These are phyloP conservation scores for Stachybotrys chlorohalonatus DNA, from an alignment of 2,329 filamentous ascomycete genomes.

Conservation along the genomic window DNA sequence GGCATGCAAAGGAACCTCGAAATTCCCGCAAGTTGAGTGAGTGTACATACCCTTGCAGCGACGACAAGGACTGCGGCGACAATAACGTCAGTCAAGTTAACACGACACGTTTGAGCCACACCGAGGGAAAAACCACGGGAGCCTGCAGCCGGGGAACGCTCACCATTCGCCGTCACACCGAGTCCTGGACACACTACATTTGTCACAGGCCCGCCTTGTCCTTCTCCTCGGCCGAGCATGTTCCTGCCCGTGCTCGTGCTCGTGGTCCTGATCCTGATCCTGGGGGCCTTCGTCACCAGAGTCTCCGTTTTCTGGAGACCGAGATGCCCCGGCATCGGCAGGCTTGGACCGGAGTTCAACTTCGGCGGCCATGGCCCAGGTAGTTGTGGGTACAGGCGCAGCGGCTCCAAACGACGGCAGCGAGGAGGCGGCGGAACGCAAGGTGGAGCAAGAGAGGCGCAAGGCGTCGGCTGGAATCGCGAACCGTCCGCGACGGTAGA, in stretches of 20 bases:
- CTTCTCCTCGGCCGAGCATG: not conserved
- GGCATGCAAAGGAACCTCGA: too few relatives aligned
- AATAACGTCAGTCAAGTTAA: not conserved
- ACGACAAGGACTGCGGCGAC: constrained; percentile 14
- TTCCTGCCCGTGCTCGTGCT: not conserved
- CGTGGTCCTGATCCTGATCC: not conserved
- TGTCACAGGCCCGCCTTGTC: constrained; percentile 16
- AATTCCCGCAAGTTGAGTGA: not conserved
- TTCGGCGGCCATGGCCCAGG: not conserved
- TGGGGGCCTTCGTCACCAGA: not conserved
- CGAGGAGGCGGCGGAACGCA: not conserved
- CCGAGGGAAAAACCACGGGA: too few relatives aligned
- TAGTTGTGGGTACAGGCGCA: too few relatives aligned
- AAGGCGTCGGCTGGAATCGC: not conserved
- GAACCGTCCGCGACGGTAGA: not conserved
- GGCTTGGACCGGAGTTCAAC: not conserved
- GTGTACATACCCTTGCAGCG: constrained; percentile 24
- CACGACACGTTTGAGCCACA: too few relatives aligned
- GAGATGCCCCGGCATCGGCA: not conserved
- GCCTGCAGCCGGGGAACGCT: constrained; percentile 6
- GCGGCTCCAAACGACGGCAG: too few relatives aligned
- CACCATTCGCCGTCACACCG: constrained; percentile 35
- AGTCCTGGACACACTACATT: constrained; percentile 27
- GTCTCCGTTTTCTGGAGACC: not conserved
- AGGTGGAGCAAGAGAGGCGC: not conserved